A percentile compares a stretch with the other conserved stretches of the same genome.
Evolutionary conservation across 495 filamentous ascomycete species (phyloP).

Genomic region (Penicillium taxi): DNA sequence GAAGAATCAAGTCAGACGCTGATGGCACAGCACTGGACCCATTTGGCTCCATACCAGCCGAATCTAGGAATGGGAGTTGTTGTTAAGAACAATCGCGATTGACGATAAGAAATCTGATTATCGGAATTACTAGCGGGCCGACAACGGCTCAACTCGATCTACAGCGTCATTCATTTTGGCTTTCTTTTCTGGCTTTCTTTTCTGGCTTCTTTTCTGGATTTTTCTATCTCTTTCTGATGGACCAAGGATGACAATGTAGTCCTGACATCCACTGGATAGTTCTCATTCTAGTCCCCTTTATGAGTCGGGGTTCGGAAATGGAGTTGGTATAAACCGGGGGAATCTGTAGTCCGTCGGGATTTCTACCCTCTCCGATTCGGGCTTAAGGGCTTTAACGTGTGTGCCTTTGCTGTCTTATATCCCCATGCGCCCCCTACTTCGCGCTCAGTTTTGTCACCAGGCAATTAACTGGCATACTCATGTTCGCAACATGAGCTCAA

Average conservation of each 20-base stretch:
- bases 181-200: too few species aligned
- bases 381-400: too few species aligned
- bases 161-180: too few species aligned
- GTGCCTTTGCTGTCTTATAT: not conserved
- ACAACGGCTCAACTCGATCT: conserved; percentile 3
- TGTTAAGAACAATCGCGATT: conserved; percentile 4
- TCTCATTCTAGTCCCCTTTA: too few species aligned
- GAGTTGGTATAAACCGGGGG: too few species aligned
- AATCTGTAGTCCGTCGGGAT: too few species aligned
- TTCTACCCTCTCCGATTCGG: too few species aligned
- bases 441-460: conserved; percentile 10
- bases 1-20: conserved; percentile 31
- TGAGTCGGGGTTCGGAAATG: too few species aligned
- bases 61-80: conserved; percentile 8
- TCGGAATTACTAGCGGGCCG: conserved; percentile 33
- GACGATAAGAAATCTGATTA: conserved; percentile 18
- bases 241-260: too few species aligned
- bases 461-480: conserved; percentile 8
- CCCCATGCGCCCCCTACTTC: conserved; percentile 28
- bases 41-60: conserved; percentile 29
- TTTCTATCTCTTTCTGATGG: too few species aligned
- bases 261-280: too few species aligned
- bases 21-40: conserved; percentile 17
- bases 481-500: conserved; percentile 33
- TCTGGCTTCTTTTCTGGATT: too few species aligned